Base-by-base conservation (phyloP, 2,329 filamentous ascomycete genomes). In the Celoporthe dispersa region DNA sequence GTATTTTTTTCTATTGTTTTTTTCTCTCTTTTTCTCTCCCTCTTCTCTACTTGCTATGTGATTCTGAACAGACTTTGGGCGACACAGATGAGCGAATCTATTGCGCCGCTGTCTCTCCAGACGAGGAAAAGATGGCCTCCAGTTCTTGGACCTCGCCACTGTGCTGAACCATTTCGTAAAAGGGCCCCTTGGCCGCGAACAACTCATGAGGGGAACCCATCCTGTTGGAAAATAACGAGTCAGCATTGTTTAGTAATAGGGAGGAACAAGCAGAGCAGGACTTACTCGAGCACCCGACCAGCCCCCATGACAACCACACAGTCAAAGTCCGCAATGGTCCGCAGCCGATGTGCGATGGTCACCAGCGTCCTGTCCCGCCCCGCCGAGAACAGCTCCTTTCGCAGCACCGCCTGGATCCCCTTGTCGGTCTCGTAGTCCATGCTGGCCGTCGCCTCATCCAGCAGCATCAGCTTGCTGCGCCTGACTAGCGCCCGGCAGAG, bases 271-370 rank as follows among this genome's bases (percentile, higher is more conserved):
- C 16, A 19, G 39, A 14, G 25, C 3, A 25, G 11, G 8, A 70
- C 70, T 68, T 33, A 71, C 84, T 89, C 87, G 12, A 86, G 73
- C 8, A 89, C 85, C 39, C 79, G 79, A 0, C 87, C 87, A 0
- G 81, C 83, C 9, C 82, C 83, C 84, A 90, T 84, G 22, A 90
- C 87, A 3, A 89, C 82, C 0, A 90, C 82, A 39, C 81, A 81
- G 74, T 90, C 87, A 72, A 88, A 89, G 76, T 89, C 87, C 69
- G 88, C 84, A 66, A 90, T 88, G 0, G 87, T 89, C 57, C 84
- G 80, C 63, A 89, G 77, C 5, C 87, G 82, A 76, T 89, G 87
- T 8, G 86, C 87, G 72, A 89, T 87, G 2, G 86, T 87, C 28
- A 89, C 83, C 4, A 89, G 79, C 12, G 87, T 89, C 33, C 85